These are phyloP conservation scores for Hypomontagnella monticulosa DNA, from an alignment of 495 filamentous ascomycete species.

Conservation along the genomic window DNA sequence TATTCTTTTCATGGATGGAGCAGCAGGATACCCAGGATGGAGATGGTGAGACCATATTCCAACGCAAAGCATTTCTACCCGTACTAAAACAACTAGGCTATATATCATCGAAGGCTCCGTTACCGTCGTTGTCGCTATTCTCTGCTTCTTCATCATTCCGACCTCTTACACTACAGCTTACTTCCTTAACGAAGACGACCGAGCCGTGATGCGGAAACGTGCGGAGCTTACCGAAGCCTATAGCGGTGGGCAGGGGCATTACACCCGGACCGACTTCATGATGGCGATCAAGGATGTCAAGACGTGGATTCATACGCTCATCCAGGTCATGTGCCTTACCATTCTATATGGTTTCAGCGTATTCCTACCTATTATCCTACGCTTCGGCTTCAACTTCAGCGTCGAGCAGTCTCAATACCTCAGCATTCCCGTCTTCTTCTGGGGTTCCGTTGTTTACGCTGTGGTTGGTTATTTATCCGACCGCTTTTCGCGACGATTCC, in stretches of 20 bases:
- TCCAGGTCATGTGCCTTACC: constrained; percentile 70
- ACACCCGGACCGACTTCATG: constrained; percentile 58
- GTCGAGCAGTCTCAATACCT: constrained; percentile 71
- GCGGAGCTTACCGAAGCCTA: constrained; percentile 62
- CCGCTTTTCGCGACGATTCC: constrained; percentile 62
- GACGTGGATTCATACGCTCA: constrained; percentile 67
- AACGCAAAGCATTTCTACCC: too few relatives aligned
- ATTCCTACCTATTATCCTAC: constrained; percentile 78
- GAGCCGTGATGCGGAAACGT: constrained; percentile 57
- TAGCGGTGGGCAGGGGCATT: constrained; percentile 66
- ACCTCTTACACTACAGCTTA: constrained; percentile 51
- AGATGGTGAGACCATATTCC: constrained; percentile 41
- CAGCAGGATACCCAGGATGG: constrained; percentile 50
- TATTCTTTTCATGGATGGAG: constrained; percentile 49
- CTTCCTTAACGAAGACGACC: constrained; percentile 67
- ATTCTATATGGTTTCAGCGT: constrained; percentile 79
- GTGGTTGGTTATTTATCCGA: constrained; percentile 68
- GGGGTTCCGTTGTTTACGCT: constrained; percentile 71
- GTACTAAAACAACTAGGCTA: constrained; percentile 38
- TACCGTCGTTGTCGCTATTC: constrained; percentile 44
- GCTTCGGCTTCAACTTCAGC: constrained; percentile 71
- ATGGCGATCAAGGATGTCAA: constrained; percentile 64
- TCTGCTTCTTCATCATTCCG: constrained; percentile 49
- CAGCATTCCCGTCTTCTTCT: constrained; percentile 74
- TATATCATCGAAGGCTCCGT: constrained; percentile 54